Percentiles rank a stretch among this genome's conserved stretches.
Evolutionary conservation across 768 basidiomycete genomes (phyloP).

Genomic region (Exidia glandulosa): DNA sequence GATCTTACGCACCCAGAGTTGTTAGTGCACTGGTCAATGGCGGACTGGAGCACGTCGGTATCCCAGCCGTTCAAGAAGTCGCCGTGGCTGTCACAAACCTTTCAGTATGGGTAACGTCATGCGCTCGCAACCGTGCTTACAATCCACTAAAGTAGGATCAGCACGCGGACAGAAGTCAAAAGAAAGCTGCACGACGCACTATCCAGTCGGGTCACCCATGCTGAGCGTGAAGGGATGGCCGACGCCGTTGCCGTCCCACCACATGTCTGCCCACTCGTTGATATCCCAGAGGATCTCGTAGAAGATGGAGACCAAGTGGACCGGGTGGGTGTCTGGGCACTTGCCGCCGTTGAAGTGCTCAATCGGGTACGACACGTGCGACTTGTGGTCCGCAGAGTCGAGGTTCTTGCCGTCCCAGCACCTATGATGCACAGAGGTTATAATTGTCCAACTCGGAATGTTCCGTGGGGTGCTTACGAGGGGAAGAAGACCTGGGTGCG

Average conservation of each 20-base stretch:
- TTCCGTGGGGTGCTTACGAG: background rate
- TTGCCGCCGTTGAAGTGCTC: constrained; percentile 2
- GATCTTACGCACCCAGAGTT: constrained; percentile 6
- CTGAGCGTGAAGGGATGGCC: background rate
- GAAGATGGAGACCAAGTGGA: constrained; percentile 11
- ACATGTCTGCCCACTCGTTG: background rate
- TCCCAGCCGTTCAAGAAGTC: constrained; percentile 11
- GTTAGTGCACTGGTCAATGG: constrained; percentile 6
- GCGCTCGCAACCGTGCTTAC: background rate
- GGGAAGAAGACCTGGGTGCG: constrained; percentile 13
- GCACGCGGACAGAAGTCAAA: background rate
- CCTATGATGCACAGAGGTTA: background rate
- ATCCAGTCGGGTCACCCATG: background rate
- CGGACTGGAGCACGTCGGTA: constrained; percentile 6
- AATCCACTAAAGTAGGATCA: background rate
- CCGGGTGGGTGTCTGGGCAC: constrained; percentile 11
- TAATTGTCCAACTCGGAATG: background rate
- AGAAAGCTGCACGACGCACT: no score
- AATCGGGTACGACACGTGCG: constrained; percentile 23
- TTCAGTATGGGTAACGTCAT: background rate
- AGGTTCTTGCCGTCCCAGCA: constrained; percentile 31
- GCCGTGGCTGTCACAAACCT: background rate
- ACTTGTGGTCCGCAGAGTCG: constrained; percentile 27
- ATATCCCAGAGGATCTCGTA: constrained; percentile 9
- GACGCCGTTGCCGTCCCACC: background rate